Evolutionary conservation across 176 grass and related monocot species (phyloP).

Genomic region (Ensete ventricosum): DNA sequence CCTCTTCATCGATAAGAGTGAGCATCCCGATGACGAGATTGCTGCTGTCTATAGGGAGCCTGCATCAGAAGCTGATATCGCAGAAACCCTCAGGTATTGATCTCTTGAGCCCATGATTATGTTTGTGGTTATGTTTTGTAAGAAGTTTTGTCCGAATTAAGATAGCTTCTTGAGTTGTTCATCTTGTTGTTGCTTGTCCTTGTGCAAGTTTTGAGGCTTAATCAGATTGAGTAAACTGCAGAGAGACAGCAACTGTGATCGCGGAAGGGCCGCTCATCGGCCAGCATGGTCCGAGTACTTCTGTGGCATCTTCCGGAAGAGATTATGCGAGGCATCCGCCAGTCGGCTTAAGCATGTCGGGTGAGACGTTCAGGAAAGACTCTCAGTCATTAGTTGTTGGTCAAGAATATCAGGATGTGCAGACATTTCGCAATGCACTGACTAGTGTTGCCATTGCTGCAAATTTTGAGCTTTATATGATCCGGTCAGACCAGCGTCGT

Average conservation of each 20-base stretch:
- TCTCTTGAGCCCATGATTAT: not conserved
- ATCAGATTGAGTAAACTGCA: not conserved
- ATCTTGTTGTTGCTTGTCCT: not conserved
- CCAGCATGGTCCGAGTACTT: slow-evolving; percentile 2
- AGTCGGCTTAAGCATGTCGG: not conserved
- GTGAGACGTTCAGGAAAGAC: not conserved
- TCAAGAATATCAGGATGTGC: slow-evolving; percentile 20
- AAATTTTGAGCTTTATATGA: slow-evolving; percentile 18
- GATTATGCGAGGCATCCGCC: not conserved
- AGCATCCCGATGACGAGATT: slow-evolving; percentile 12
- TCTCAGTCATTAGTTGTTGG: slow-evolving; percentile 16
- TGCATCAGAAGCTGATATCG: not conserved
- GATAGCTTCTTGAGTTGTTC: not conserved
- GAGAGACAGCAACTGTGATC: not conserved
- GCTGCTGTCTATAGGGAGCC: not conserved
- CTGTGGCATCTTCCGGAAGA: slow-evolving; percentile 1
- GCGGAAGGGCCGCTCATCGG: not conserved
- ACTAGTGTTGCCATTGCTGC: slow-evolving; percentile 15
- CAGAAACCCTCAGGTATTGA: not conserved
- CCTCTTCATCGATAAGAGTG: slow-evolving; percentile 6
- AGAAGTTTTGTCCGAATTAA: too few species aligned
- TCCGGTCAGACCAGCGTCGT: slow-evolving; percentile 19
- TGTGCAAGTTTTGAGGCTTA: not conserved
- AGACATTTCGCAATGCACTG: slow-evolving; percentile 12
- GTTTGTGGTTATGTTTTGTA: not conserved